These are phyloP conservation scores for Malbranchea cinnamomea DNA, from an alignment of 2,329 filamentous ascomycete species.

Conservation along the genomic window DNA sequence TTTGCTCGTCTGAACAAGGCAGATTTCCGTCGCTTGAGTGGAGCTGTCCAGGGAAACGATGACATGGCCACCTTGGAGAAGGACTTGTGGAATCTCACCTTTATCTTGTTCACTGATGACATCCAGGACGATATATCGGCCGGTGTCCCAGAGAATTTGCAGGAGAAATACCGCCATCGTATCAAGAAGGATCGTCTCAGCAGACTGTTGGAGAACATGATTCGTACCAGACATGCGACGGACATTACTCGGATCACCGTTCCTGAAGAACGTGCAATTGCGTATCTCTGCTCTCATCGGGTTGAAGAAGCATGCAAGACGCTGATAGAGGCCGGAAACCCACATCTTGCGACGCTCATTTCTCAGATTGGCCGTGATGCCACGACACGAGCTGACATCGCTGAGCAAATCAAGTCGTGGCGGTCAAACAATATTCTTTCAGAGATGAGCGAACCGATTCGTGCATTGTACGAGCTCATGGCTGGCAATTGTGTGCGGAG, in stretches of 20 bases:
- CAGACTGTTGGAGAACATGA: slow-evolving; percentile 25
- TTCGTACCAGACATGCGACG: slow-evolving; percentile 49
- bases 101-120: slow-evolving; percentile 69
- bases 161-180: slow-evolving; percentile 25
- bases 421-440: slow-evolving; percentile 66
- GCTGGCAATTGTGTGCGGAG: slow-evolving; percentile 77
- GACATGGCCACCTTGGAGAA: slow-evolving; percentile 21
- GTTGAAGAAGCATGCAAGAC: slow-evolving; percentile 69
- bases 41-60: slow-evolving; percentile 16
- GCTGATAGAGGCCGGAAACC: slow-evolving; percentile 60
- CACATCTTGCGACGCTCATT: slow-evolving; percentile 70
- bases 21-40: slow-evolving; percentile 20
- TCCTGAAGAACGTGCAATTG: slow-evolving; percentile 69
- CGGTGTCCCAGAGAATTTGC: slow-evolving; percentile 25
- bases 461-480: slow-evolving; percentile 78
- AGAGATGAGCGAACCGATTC: slow-evolving; percentile 71
- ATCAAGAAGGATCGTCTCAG: slow-evolving; percentile 35
- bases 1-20: slow-evolving; percentile 26
- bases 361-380: slow-evolving; percentile 65
- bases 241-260: slow-evolving; percentile 51
- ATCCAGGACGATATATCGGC: slow-evolving; percentile 32
- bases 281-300: slow-evolving; percentile 62
- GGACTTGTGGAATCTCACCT: slow-evolving; percentile 69
- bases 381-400: slow-evolving; percentile 57
- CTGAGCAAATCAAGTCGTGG: slow-evolving; percentile 71